Evolutionary conservation across 768 basidiomycete genomes (phyloP).

Genomic region (Hygrophoropsis aurantiaca): DNA sequence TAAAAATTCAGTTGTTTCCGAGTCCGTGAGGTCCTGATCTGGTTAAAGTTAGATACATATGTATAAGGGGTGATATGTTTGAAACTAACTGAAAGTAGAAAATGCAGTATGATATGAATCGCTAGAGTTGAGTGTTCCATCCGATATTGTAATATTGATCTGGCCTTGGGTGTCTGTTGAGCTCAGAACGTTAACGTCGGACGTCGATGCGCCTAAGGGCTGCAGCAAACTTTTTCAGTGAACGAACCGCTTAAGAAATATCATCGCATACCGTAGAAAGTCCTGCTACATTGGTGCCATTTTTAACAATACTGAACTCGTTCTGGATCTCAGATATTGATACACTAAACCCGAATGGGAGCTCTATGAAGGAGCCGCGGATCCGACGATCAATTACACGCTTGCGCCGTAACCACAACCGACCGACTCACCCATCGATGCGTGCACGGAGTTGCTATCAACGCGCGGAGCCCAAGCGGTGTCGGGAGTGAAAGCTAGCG

Average conservation of each 20-base stretch:
- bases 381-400: neutral
- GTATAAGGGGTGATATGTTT: neutral
- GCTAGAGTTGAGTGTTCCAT: constrained; percentile 52
- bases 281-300: constrained; percentile 52
- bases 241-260: neutral
- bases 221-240: constrained; percentile 19
- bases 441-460: constrained; percentile 58
- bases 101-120: constrained; percentile 50
- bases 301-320: constrained; percentile 58
- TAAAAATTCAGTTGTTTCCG: constrained; percentile 47
- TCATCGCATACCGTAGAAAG: constrained; percentile 50
- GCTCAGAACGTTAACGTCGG: constrained; percentile 51
- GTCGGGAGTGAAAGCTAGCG: constrained; percentile 51
- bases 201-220: constrained; percentile 66
- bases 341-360: constrained; percentile 71
- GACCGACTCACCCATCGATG: constrained; percentile 55
- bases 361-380: constrained; percentile 35
- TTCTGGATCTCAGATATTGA: constrained; percentile 63
- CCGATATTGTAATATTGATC: constrained; percentile 61
- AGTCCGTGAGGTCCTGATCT: constrained; percentile 60
- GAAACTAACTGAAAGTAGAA: constrained; percentile 54
- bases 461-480: constrained; percentile 59
- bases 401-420: constrained; percentile 2
- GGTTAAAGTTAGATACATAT: constrained; percentile 4
- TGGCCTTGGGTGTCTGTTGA: constrained; percentile 57